phyloP scores from a whole-genome alignment of 768 basidiomycete species.

The Tricholoma sp. region DNA sequence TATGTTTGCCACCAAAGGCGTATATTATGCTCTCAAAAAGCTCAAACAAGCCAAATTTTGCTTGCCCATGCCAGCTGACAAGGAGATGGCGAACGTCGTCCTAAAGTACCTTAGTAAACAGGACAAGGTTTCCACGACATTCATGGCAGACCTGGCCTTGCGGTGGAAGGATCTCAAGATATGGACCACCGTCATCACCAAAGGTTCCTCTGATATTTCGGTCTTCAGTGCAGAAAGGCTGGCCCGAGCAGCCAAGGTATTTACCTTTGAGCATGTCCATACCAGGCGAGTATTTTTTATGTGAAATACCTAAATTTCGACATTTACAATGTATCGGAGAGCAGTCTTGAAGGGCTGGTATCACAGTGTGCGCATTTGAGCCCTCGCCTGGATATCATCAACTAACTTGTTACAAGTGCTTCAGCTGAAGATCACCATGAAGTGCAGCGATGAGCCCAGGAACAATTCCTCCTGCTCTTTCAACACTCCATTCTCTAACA shows the following conservation, averaged over 20 bases:
- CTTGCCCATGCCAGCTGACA: neutral
- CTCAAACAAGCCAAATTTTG: neutral
- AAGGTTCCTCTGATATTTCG: conserved; percentile 8
- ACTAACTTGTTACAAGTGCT: conserved; percentile 7
- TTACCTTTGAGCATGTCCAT: conserved; percentile 19
- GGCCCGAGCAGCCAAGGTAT: conserved; percentile 16
- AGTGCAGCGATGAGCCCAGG: conserved; percentile 15
- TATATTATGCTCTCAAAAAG: conserved; percentile 17
- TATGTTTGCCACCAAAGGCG: conserved; percentile 14
- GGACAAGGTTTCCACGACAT: conserved; percentile 10
- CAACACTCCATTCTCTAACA: conserved; percentile 11
- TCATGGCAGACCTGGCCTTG: conserved; percentile 17
- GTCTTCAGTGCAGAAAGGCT: conserved; percentile 11
- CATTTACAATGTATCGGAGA: neutral
- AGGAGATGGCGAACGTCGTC: conserved; percentile 4
- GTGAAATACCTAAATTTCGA: neutral
- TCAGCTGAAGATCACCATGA: conserved; percentile 5
- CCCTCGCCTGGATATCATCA: conserved; percentile 17
- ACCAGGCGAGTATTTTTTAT: conserved; percentile 10
- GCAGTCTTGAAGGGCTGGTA: conserved; percentile 18
- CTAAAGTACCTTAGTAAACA: conserved; percentile 6
- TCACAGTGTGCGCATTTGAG: conserved; percentile 8
- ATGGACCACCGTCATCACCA: conserved; percentile 20
- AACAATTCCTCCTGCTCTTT: conserved; percentile 14
- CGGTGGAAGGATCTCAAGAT: conserved; percentile 23